Evolutionary conservation across 805 yeast species (phyloP).

Genomic region (Nakazawaea siamensis): DNA sequence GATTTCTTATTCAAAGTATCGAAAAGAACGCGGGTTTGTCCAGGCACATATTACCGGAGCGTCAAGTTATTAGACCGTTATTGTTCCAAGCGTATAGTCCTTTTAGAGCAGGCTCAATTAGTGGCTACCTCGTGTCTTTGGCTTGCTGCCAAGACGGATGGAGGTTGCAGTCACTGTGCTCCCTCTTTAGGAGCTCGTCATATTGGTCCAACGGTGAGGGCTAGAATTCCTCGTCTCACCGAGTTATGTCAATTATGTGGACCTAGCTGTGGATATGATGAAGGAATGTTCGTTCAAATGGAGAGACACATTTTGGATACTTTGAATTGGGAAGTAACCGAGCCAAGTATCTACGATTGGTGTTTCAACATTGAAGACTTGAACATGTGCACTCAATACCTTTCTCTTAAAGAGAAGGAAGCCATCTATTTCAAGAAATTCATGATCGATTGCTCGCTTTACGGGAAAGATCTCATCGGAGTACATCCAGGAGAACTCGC

Average conservation of each 20-base stretch:
- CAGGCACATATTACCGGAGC: constrained; percentile 54
- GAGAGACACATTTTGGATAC: constrained; percentile 66
- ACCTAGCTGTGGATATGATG: constrained; percentile 47
- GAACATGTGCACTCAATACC: constrained; percentile 31
- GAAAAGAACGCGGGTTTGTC: constrained; percentile 46
- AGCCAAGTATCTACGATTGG: constrained; percentile 50
- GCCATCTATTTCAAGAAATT: constrained; percentile 41
- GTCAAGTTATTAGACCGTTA: constrained; percentile 73
- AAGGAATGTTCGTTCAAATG: constrained; percentile 62
- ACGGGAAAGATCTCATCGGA: constrained; percentile 36
- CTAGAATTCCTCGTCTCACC: constrained; percentile 62
- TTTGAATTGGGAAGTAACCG: constrained; percentile 64
- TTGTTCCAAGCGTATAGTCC: constrained; percentile 69
- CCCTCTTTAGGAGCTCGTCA: constrained; percentile 53
- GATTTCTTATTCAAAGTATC: constrained; percentile 66
- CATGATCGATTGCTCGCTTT: constrained; percentile 38
- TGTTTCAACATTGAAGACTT: constrained; percentile 31
- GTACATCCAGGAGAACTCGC: constrained; percentile 21
- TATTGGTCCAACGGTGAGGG: constrained; percentile 65
- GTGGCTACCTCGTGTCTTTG: constrained; percentile 80
- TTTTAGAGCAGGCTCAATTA: constrained; percentile 70
- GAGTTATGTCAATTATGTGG: constrained; percentile 73
- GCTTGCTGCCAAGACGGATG: constrained; percentile 75
- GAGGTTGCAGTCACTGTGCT: constrained; percentile 63
- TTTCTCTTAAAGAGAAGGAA: constrained; percentile 21